phyloP scores from a whole-genome alignment of 139 green algal species.

The Mychonastes homosphaera region DNA sequence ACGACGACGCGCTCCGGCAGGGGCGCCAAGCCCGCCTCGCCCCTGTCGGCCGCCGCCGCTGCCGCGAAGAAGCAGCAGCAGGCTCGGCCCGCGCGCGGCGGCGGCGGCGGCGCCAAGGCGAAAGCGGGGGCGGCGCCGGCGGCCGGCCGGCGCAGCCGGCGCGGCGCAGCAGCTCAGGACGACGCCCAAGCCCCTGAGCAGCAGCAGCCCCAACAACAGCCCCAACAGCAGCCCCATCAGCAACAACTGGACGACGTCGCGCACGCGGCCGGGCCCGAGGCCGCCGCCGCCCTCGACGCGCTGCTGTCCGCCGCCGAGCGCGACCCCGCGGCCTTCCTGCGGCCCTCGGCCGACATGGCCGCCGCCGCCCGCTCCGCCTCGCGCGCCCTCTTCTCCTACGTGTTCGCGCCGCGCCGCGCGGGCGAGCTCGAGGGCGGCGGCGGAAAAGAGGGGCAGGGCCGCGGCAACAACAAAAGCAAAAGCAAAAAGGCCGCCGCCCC shows the following conservation, averaged over 20 bases:
- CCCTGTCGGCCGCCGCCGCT: not conserved
- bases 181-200: not conserved
- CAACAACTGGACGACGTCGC: constrained; percentile 33
- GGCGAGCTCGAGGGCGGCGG: not conserved
- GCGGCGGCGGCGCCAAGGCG: not conserved
- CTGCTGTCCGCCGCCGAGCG: constrained; percentile 20
- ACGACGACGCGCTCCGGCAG: not conserved
- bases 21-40: not conserved
- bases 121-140: too few species aligned
- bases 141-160: not conserved
- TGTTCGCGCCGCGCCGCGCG: not conserved
- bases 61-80: not conserved
- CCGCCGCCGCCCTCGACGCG: constrained; percentile 16
- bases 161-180: not conserved
- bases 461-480: not conserved
- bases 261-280: constrained; percentile 12
- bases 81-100: not conserved
- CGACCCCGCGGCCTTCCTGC: constrained; percentile 45
- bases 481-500: not conserved
- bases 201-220: not conserved
- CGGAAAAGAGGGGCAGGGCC: not conserved
- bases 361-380: constrained; percentile 29
- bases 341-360: constrained; percentile 37
- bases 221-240: not conserved
- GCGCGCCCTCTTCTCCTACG: not conserved